phyloP scores from a whole-genome alignment of 495 filamentous ascomycete species.

The Xylaria venustula region DNA sequence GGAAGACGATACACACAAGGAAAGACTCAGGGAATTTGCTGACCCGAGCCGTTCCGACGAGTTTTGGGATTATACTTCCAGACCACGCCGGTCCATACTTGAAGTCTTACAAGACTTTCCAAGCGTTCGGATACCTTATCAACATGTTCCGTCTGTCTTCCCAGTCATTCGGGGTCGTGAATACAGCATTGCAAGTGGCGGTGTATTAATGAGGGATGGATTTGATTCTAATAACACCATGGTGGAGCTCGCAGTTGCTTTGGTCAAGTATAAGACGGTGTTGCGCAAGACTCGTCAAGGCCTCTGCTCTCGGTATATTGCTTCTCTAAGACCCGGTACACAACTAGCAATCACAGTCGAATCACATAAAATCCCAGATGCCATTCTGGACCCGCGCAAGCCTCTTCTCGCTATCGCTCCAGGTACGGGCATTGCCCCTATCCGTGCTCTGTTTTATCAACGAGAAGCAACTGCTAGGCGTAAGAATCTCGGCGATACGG shows the following conservation, averaged over 20 bases:
- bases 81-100: slow-evolving; percentile 85
- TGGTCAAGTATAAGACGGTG: slow-evolving; percentile 87
- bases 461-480: background rate
- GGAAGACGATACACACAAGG: slow-evolving; percentile 66
- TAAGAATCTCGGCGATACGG: slow-evolving; percentile 57
- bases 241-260: slow-evolving; percentile 81
- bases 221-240: slow-evolving; percentile 25
- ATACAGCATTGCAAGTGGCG: slow-evolving; percentile 85
- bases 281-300: slow-evolving; percentile 83
- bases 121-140: slow-evolving; percentile 75
- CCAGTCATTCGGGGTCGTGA: slow-evolving; percentile 75
- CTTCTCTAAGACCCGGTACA: slow-evolving; percentile 58
- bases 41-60: slow-evolving; percentile 78
- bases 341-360: slow-evolving; percentile 56
- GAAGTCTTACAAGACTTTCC: slow-evolving; percentile 91
- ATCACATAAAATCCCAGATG: slow-evolving; percentile 4
- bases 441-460: slow-evolving; percentile 59
- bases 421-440: slow-evolving; percentile 88
- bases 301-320: slow-evolving; percentile 84
- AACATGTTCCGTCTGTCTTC: slow-evolving; percentile 65
- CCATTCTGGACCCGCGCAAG: slow-evolving; percentile 5
- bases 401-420: slow-evolving; percentile 82
- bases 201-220: slow-evolving; percentile 24
- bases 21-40: slow-evolving; percentile 80
- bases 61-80: slow-evolving; percentile 91